A percentile compares a stretch with the other conserved stretches of the same genome.
These are phyloP conservation scores for Clarireedia homoeocarpa DNA, from an alignment of 2,329 filamentous ascomycete species.

Conservation along the genomic window DNA sequence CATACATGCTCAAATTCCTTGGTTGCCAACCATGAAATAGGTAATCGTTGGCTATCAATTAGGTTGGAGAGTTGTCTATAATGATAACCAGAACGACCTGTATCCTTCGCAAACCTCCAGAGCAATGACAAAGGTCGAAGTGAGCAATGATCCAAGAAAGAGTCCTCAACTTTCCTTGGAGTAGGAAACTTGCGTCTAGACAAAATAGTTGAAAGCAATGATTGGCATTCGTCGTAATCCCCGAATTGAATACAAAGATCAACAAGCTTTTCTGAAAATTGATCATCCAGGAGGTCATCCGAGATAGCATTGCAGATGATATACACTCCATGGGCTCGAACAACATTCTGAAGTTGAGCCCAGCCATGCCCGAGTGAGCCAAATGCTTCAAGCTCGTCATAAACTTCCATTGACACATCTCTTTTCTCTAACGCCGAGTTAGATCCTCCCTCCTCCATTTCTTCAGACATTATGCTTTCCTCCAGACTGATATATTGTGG, in stretches of 20 bases:
- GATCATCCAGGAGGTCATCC: constrained; percentile 35
- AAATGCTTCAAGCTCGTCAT: constrained; percentile 40
- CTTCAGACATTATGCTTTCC: constrained; percentile 34
- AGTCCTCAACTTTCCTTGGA: constrained; percentile 28
- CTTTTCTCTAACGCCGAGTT: constrained; percentile 27
- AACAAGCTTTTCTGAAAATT: constrained; percentile 35
- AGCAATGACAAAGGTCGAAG: constrained; percentile 31
- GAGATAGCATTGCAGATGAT: constrained; percentile 36
- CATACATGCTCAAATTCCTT: constrained; percentile 35
- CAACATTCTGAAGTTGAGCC: constrained; percentile 37
- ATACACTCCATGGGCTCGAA: constrained; percentile 39
- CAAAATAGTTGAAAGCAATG: constrained; percentile 33
- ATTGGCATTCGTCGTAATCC: constrained; percentile 35
- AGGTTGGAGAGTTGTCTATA: constrained; percentile 33
- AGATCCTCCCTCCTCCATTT: constrained; percentile 34
- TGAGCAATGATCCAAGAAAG: constrained; percentile 14
- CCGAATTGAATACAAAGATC: constrained; percentile 34
- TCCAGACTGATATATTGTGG: constrained; percentile 40
- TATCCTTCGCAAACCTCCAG: constrained; percentile 29
- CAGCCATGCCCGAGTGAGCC: constrained; percentile 36
- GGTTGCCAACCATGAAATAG: constrained; percentile 38
- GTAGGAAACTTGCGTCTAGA: constrained; percentile 30
- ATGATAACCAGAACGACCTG: constrained; percentile 28
- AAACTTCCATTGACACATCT: constrained; percentile 38
- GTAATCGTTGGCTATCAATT: constrained; percentile 31